Conservation (phyloP, 1,139 yeast genomes). For the Hyphopichia khmerensis region DNA sequence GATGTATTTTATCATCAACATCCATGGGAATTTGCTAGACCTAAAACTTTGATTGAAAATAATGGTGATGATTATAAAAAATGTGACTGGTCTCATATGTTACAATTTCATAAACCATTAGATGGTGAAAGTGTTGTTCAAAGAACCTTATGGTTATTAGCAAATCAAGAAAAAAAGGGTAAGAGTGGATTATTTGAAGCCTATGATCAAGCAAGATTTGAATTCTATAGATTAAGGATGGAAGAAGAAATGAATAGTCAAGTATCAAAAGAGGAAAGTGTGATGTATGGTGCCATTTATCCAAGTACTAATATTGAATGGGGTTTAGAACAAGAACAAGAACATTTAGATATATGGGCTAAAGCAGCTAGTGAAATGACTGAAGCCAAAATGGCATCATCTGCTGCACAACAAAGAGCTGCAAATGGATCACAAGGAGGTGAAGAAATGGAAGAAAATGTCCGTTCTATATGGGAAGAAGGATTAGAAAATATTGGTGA, state of each 20-base stretch:
- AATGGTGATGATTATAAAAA: constrained; percentile 52
- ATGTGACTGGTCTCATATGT: constrained; percentile 76
- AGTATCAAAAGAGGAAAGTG: constrained; percentile 79
- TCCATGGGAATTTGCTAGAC: constrained; percentile 97
- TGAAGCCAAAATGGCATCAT: constrained; percentile 44
- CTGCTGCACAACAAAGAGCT: constrained; percentile 26
- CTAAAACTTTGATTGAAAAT: constrained; percentile 82
- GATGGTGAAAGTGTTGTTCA: constrained; percentile 96
- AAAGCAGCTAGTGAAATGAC: constrained; percentile 64
- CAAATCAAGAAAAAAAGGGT: constrained; percentile 27
- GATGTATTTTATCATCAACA: constrained; percentile 83
- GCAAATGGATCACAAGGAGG: constrained; percentile 22
- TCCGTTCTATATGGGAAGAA: constrained; percentile 24
- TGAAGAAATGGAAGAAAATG: constrained; percentile 18
- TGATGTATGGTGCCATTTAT: constrained; percentile 80
- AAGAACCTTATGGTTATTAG: constrained; percentile 72
- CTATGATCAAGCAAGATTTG: constrained; percentile 82
- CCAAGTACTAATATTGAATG: constrained; percentile 59
- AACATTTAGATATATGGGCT: constrained; percentile 71
- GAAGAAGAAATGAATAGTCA: constrained; percentile 75
- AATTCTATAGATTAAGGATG: constrained; percentile 83
- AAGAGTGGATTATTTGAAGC: constrained; percentile 51
- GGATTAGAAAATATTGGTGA: constrained; percentile 9
- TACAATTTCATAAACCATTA: constrained; percentile 68
- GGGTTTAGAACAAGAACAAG: constrained; percentile 73